phyloP scores from a whole-genome alignment of 1,139 yeast species.

The Arxiozyma bovina region DNA sequence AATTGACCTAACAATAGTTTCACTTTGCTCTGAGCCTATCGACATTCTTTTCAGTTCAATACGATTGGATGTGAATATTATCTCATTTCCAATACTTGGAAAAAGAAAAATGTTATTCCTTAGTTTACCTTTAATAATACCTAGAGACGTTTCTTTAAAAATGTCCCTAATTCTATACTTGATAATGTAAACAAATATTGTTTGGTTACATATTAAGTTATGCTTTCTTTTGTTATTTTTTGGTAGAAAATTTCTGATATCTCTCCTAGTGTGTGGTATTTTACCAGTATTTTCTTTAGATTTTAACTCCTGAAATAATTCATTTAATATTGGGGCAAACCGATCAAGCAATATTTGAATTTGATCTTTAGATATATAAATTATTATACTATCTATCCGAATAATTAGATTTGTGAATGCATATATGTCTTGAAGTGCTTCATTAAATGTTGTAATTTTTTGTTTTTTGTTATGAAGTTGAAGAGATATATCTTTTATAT shows the following conservation, averaged over 20 bases:
- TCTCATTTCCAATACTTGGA: conserved; percentile 29
- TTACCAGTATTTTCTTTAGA: not conserved
- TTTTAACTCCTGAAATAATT: conserved; percentile 1
- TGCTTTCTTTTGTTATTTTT: conserved; percentile 26
- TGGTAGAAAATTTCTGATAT: conserved; percentile 22
- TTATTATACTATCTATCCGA: not conserved
- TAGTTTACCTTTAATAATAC: conserved; percentile 33
- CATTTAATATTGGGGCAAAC: not conserved
- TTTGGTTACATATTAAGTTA: conserved; percentile 18
- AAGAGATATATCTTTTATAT: not conserved
- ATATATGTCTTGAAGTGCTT: not conserved
- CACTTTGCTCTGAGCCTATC: conserved; percentile 18
- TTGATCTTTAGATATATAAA: not conserved
- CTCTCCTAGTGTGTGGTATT: conserved; percentile 12
- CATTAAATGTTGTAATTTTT: conserved; percentile 1
- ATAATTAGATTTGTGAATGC: not conserved
- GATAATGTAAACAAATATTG: conserved; percentile 16
- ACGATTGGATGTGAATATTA: conserved; percentile 28
- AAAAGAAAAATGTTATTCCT: conserved; percentile 30
- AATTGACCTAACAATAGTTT: conserved; percentile 32
- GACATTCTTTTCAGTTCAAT: conserved; percentile 20
- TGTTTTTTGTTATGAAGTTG: not conserved
- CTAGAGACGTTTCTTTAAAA: conserved; percentile 35
- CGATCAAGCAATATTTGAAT: conserved; percentile 9
- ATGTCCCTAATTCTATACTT: conserved; percentile 30